A percentile compares a stretch with the other conserved stretches of the same genome.
phyloP scores from a whole-genome alignment of 176 grass and related monocot genomes.

The Eleusine indica region DNA sequence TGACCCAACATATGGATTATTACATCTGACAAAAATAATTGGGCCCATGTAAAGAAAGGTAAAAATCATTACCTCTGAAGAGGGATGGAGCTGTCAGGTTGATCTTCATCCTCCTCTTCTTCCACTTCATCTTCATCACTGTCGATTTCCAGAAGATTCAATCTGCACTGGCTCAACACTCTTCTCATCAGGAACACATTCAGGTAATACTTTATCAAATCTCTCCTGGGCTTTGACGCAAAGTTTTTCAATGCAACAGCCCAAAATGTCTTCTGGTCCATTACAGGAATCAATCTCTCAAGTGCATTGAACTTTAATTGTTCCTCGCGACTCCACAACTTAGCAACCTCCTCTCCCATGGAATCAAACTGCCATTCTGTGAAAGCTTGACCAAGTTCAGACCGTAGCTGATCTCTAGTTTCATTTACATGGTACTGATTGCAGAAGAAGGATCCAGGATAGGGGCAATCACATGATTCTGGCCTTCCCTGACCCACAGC shows the following conservation, averaged over 20 bases:
- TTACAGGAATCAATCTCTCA: conserved; percentile 58
- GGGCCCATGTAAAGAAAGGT: conserved; percentile 1
- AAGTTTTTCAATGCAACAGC: conserved; percentile 55
- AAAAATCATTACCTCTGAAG: conserved; percentile 47
- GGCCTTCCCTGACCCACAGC: conserved; percentile 47
- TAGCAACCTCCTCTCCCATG: conserved; percentile 73
- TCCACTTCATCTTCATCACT: conserved; percentile 76
- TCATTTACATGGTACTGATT: conserved; percentile 59
- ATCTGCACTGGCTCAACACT: conserved; percentile 68
- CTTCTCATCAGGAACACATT: conserved; percentile 89
- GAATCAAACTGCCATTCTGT: conserved; percentile 68
- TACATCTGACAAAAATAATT: conserved; percentile 11
- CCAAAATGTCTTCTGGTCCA: conserved; percentile 75
- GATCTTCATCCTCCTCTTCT: conserved; percentile 66
- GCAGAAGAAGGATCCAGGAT: conserved; percentile 69
- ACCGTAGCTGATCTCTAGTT: conserved; percentile 64
- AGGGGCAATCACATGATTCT: conserved; percentile 62
- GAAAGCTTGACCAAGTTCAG: conserved; percentile 85
- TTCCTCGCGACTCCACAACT: conserved; percentile 58
- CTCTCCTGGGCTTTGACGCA: conserved; percentile 50
- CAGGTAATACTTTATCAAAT: conserved; percentile 81
- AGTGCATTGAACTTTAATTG: conserved; percentile 69
- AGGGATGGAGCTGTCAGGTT: conserved; percentile 44
- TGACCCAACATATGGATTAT: neutral
- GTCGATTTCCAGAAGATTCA: conserved; percentile 62